A percentile compares a stretch with the other conserved stretches of the same genome.
These are phyloP conservation scores for Nicotiana noctiflora DNA, from an alignment of 257 asterid species.

Conservation along the genomic window DNA sequence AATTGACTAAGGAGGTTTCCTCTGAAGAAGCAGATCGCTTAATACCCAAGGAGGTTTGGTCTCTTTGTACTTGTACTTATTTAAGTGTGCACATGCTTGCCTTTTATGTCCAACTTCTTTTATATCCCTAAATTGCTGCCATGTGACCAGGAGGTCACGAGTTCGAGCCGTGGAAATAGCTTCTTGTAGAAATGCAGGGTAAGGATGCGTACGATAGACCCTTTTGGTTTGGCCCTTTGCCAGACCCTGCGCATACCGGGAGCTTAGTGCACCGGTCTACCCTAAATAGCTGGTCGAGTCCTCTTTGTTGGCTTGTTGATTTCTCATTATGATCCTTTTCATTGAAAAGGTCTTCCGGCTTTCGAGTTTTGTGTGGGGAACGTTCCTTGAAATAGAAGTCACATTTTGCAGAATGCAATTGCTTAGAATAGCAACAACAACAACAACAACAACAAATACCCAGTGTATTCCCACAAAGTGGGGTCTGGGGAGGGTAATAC, in stretches of 20 bases:
- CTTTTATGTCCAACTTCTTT: background rate
- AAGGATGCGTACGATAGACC: too few species aligned
- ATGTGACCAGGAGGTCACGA: too few species aligned
- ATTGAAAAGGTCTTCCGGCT: background rate
- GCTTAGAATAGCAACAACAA: too few species aligned
- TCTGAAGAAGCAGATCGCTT: conserved; percentile 94
- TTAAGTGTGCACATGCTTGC: conserved; percentile 1
- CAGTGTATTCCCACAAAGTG: too few species aligned
- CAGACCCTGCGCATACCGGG: too few species aligned
- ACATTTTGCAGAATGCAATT: conserved; percentile 1
- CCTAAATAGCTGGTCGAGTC: background rate
- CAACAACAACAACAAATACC: too few species aligned
- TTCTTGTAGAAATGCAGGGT: too few species aligned
- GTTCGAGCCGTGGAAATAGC: too few species aligned
- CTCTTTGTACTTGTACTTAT: background rate
- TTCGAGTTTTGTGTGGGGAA: background rate
- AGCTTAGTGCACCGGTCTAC: too few species aligned
- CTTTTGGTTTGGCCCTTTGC: too few species aligned
- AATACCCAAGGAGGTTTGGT: conserved; percentile 81
- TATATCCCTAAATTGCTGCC: background rate
- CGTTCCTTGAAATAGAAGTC: background rate
- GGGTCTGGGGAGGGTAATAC: too few species aligned
- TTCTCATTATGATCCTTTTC: background rate
- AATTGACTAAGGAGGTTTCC: conserved; percentile 73
- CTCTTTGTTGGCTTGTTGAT: background rate